Base-by-base conservation (phyloP, 208 protist species). In the Wallacemonas sp. region DNA sequence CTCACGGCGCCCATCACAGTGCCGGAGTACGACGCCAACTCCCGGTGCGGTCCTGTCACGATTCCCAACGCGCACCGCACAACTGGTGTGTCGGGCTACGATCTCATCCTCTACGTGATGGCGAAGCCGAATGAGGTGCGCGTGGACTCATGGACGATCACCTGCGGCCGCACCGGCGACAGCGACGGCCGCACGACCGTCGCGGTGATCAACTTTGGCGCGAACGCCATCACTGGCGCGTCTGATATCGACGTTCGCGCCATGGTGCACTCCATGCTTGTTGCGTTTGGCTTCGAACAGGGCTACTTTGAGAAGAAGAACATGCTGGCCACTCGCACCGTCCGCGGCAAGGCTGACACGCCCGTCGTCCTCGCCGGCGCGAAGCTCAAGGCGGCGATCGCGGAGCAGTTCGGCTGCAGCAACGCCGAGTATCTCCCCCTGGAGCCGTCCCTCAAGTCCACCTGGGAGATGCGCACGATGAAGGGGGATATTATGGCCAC, bases 401-500 rank as follows among this genome's bases (percentile, higher is more conserved):
- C 6, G 36, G 36, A 41, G 36, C 36, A 41, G 6, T 41, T 41
- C 14, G 36, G 36, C 36, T 41, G 36, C 14, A 6, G 9, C 14
- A 41, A 41, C 14, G 9, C 9, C 36, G 36, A 41, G 36, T 41
- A 17, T 14, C n/a, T n/a, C n/a, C n/a, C n/a, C n/a, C 6, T 41
- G 6, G 36, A 41, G 36, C 6, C 14, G 6, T 6, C 9, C 9
- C 9, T 17, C 1, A 3, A 23, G n/a, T 91, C 83, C 12, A 83
- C 92, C 70, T 94, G 88, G 88, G 69, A 88, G 63, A 49, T 68
- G 21, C 57, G 74, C 21, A 76, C 74, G 24, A 62, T 76, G 17
- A 69, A 66, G 16, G n/a, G n/a, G n/a, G 76, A 92, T 24, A 85
- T 85, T n/a, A 94, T 94, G 85, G 47, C 71, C 19, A 78, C 66